These are phyloP conservation scores for Onygena corvina DNA, from an alignment of 2,329 filamentous ascomycete genomes.

Conservation along the genomic window DNA sequence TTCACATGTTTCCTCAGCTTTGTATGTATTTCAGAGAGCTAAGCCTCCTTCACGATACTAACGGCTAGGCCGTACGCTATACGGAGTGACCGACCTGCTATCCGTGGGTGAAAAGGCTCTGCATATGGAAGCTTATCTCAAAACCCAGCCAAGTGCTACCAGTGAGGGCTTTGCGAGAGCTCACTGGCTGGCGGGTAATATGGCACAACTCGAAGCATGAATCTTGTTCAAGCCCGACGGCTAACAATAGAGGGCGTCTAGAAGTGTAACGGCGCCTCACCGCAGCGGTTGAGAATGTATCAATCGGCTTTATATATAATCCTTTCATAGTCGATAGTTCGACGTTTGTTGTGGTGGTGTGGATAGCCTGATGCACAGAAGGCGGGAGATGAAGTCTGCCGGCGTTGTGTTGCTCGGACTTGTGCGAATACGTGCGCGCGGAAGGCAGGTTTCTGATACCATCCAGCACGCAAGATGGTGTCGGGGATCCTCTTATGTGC, in stretches of 20 bases:
- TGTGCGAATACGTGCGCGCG: not conserved
- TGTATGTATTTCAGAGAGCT: not conserved
- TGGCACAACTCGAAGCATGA: no score
- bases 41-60: constrained; percentile 2
- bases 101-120: not conserved
- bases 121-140: constrained; percentile 5
- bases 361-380: constrained; percentile 1
- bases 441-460: not conserved
- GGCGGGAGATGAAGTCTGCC: constrained; percentile 1
- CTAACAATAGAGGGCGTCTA: no score
- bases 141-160: constrained; percentile 1
- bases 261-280: no score
- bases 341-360: not conserved
- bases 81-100: not conserved
- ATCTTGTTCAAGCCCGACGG: no score
- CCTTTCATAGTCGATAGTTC: no score
- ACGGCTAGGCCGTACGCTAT: not conserved
- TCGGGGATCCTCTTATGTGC: not conserved
- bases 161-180: not conserved
- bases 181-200: not conserved
- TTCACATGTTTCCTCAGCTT: constrained; percentile 5
- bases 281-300: no score
- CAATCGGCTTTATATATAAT: no score
- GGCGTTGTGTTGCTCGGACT: not conserved
- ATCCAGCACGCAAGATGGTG: not conserved